A percentile compares a stretch with the other conserved stretches of the same genome.
Conservation (phyloP, 2,329 filamentous ascomycete species). For the Aspergillus uvarum region DNA sequence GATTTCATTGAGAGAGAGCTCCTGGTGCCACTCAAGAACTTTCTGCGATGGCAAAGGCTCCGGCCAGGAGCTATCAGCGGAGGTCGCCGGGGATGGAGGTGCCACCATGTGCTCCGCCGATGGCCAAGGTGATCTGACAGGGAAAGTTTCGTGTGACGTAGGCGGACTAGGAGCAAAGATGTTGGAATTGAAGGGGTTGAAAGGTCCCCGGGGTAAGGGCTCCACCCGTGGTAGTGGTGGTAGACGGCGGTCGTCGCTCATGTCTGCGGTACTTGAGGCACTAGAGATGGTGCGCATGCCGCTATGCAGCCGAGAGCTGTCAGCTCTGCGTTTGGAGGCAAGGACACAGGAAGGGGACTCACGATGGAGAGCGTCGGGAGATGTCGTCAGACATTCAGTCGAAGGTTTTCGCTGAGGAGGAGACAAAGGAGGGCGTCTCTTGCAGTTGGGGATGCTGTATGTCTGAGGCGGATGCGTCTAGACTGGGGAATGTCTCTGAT, state of each 20-base stretch:
- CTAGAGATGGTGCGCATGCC: constrained; percentile 26
- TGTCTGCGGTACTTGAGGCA: constrained; percentile 23
- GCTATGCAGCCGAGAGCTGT: constrained; percentile 15
- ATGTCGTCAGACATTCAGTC: constrained; percentile 29
- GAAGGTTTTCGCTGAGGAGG: constrained; percentile 15
- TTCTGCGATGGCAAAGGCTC: constrained; percentile 34
- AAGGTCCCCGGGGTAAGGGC: constrained; percentile 39
- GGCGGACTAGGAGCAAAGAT: constrained; percentile 34
- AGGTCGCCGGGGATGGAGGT: constrained; percentile 41
- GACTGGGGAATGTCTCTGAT: constrained; percentile 8
- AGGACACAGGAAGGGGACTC: constrained; percentile 18
- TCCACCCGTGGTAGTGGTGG: constrained; percentile 40
- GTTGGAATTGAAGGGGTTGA: constrained; percentile 36
- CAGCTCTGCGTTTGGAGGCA: constrained; percentile 9
- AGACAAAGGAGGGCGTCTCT: constrained; percentile 15
- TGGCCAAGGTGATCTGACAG: constrained; percentile 35
- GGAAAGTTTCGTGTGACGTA: constrained; percentile 35
- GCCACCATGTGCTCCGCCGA: constrained; percentile 30
- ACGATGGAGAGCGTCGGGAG: constrained; percentile 38
- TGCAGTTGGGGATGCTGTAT: constrained; percentile 12
- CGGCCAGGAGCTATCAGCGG: constrained; percentile 38
- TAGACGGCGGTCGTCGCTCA: constrained; percentile 37
- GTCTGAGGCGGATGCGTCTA: constrained; percentile 23
- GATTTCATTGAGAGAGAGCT: constrained; percentile 35
- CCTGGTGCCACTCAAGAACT: constrained; percentile 34